These are phyloP conservation scores for Arabidopsis suecica DNA, from an alignment of 345 rosid species.

Conservation along the genomic window DNA sequence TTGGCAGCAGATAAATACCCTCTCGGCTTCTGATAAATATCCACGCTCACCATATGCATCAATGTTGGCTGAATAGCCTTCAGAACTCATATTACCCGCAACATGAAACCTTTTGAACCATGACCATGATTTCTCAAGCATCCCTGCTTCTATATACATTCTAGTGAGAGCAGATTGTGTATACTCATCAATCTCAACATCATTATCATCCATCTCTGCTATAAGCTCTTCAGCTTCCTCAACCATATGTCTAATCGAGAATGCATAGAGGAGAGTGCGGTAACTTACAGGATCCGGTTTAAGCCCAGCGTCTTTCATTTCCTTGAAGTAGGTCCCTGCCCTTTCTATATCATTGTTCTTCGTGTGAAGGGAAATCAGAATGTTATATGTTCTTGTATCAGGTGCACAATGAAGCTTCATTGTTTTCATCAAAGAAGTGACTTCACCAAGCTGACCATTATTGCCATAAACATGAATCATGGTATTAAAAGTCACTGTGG, in stretches of 20 bases:
- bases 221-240: slow-evolving; percentile 71
- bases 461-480: slow-evolving; percentile 88
- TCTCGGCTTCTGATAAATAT: slow-evolving; percentile 64
- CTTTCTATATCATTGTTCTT: slow-evolving; percentile 62
- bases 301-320: slow-evolving; percentile 68
- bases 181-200: slow-evolving; percentile 80
- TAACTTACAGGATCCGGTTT: slow-evolving; percentile 85
- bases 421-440: slow-evolving; percentile 63
- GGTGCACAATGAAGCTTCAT: slow-evolving; percentile 75
- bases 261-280: slow-evolving; percentile 82
- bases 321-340: slow-evolving; percentile 61
- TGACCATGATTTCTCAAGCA: slow-evolving; percentile 80
- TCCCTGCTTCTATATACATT: slow-evolving; percentile 78
- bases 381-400: slow-evolving; percentile 89
- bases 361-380: slow-evolving; percentile 76
- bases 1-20: slow-evolving; percentile 63
- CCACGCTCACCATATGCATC: slow-evolving; percentile 87
- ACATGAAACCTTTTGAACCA: slow-evolving; percentile 84
- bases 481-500: slow-evolving; percentile 85
- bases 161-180: slow-evolving; percentile 87
- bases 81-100: slow-evolving; percentile 68
- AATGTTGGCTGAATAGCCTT: slow-evolving; percentile 82
- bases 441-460: slow-evolving; percentile 68
- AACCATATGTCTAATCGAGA: slow-evolving; percentile 81
- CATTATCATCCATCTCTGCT: slow-evolving; percentile 67